Evolutionary conservation across 768 basidiomycete genomes (phyloP), one percentile per base, ranked within the genome.

Genomic region (Lactifluus piperatus): DNA sequence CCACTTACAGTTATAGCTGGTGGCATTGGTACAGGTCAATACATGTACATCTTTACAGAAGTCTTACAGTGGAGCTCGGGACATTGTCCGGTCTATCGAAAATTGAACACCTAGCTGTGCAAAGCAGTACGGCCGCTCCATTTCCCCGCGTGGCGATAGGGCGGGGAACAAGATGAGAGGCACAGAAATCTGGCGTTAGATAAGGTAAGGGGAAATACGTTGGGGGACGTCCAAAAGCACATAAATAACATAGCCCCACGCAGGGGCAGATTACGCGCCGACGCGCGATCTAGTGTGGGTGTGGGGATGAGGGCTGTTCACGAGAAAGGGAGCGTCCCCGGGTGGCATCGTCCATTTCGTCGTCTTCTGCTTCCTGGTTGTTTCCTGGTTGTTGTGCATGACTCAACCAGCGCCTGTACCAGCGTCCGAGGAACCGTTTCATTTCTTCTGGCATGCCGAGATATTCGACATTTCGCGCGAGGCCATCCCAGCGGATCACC

Each of bases 401-500:
- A 51, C 79, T 73, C 45, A 81, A 67, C 85, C 86, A 86, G 27
- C 76, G 74, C 54, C 79, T 74, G 71, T 87, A 91, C 86, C 88
- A 94, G 57, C 75, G 77, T 0, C 85, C 83, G 49, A 93, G 75
- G 67, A 88, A 88, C 16, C 84, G 71, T 69, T 90, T 92, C 71
- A 94, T 82, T 45, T 88, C 84, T 18, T 82, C 73, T 53, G 82
- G 77, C 62, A 94, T 78, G 20, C 83, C 86, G 50, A 95, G 84
- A 68, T 91, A 94, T 68, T 94, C 91, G 68, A 87, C 91, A 70
- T 94, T 95, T 60, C 86, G 83, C 20, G 89, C 89, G 60, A 94
- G 76, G 29, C 89, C 90, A 65, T 93, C 88, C 92, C 91, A 94
- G 48, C 81, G 81, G 46, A 91, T 77, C 52, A 76, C 70, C 20